phyloP scores from a whole-genome alignment of 2,329 filamentous ascomycete genomes.

The Chaetomium sp. region DNA sequence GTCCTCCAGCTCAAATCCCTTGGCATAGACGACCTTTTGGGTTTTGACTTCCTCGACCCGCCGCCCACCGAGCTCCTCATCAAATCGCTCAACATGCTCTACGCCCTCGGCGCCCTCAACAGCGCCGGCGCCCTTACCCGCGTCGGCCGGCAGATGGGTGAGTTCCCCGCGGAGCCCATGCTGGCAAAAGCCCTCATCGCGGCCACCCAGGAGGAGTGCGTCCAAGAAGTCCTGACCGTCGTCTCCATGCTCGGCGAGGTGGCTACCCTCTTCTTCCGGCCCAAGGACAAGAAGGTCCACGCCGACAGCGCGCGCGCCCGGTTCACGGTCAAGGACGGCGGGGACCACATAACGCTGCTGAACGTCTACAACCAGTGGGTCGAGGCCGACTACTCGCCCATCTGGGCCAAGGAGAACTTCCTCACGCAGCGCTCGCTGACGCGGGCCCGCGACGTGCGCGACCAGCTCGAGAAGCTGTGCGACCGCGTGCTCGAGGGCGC shows the following conservation, averaged over 20 bases:
- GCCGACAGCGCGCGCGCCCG: constrained; percentile 87
- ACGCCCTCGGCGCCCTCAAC: constrained; percentile 86
- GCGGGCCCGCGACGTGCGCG: constrained; percentile 85
- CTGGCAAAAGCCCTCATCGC: constrained; percentile 86
- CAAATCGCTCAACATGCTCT: constrained; percentile 84
- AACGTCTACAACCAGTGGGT: constrained; percentile 97
- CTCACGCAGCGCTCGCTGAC: constrained; percentile 88
- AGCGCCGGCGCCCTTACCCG: constrained; percentile 88
- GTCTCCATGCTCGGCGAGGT: constrained; percentile 94
- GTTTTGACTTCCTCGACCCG: constrained; percentile 96
- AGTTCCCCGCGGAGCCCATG: constrained; percentile 92
- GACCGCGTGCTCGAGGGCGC: constrained; percentile 82
- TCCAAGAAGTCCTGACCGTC: constrained; percentile 88
- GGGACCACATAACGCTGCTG: constrained; percentile 83
- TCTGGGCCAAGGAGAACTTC: constrained; percentile 93
- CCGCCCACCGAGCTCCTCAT: constrained; percentile 89
- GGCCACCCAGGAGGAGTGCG: constrained; percentile 86
- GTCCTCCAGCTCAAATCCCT: constrained; percentile 86
- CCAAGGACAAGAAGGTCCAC: constrained; percentile 96
- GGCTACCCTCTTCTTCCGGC: constrained; percentile 86
- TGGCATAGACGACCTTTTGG: constrained; percentile 87
- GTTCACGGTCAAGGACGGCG: constrained; percentile 88
- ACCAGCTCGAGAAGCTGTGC: constrained; percentile 89
- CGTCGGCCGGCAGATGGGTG: constrained; percentile 89
- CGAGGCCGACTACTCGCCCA: constrained; percentile 81